Conservation (phyloP, 2,329 filamentous ascomycete genomes). For the Pseudocercospora fijiensis region DNA sequence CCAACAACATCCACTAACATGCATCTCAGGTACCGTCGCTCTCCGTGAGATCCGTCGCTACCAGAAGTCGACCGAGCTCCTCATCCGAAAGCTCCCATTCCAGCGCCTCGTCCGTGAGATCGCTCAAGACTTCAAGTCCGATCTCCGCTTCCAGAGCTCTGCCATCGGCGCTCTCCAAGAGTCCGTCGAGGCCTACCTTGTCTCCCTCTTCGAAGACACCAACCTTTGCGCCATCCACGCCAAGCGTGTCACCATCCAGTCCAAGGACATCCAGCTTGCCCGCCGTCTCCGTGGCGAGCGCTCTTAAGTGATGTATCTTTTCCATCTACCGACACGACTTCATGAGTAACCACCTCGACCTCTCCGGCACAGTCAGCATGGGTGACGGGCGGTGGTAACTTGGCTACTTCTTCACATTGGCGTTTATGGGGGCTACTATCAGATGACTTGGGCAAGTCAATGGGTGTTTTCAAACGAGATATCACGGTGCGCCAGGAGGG, state of each 20-base stretch:
- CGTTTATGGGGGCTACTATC: constrained; percentile 26
- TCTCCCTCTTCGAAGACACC: constrained; percentile 94
- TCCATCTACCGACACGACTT: constrained; percentile 27
- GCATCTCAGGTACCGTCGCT: constrained; percentile 69
- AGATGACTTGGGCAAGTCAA: constrained; percentile 29
- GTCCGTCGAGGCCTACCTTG: constrained; percentile 91
- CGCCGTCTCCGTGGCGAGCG: constrained; percentile 57
- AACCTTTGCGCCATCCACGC: constrained; percentile 97
- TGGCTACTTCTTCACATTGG: constrained; percentile 17
- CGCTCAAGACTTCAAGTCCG: constrained; percentile 62
- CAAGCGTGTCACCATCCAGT: constrained; percentile 85
- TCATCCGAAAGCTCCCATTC: constrained; percentile 79
- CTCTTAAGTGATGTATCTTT: constrained; percentile 44
- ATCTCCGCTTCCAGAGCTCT: constrained; percentile 93
- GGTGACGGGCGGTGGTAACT: constrained; percentile 37
- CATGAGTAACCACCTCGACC: constrained; percentile 32
- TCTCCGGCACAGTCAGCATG: constrained; percentile 30
- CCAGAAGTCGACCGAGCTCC: constrained; percentile 83
- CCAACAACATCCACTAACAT: constrained; percentile 29
- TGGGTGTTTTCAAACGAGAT: constrained; percentile 35
- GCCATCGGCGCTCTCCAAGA: constrained; percentile 92
- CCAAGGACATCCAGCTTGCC: constrained; percentile 95
- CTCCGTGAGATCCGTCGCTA: constrained; percentile 89
- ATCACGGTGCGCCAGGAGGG: constrained; percentile 36
- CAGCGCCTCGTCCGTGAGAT: constrained; percentile 77